Base-by-base conservation (phyloP, 805 yeast species). In the Nematodospora valgi region DNA sequence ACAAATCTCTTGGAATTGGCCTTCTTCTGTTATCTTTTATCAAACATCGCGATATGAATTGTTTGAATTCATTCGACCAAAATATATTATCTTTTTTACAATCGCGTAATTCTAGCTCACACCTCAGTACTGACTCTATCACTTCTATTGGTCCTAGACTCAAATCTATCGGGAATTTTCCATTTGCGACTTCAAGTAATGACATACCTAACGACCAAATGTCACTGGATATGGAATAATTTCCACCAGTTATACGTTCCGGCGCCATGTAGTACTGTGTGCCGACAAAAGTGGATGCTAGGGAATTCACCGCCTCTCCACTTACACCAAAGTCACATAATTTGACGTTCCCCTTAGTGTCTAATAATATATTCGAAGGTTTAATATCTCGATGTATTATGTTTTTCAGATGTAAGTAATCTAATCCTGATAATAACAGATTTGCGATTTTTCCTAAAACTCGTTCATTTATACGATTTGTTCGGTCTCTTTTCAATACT, bases 201-300 rank as follows among this genome's bases (percentile, higher is more conserved):
- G 61, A 52, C 27, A 93, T 68, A 0, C 98, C 98, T 21, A 93
- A 62, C 1, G 97, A 88, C 98, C 98, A 93, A 11, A 93, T 91
- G 56, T 93, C 98, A 49, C 94, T 82, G 4, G 95, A 86, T 3
- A 91, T 96, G 8, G 95, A 83, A 54, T 93, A 93, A 1, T 96
- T 93, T 52, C 87, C 91, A 19, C 96, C 97, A 64, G 86, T 86
- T 34, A 93, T 91, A 48, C 98, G 73, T 59, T 93, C 98, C 0
- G 98, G 98, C 0, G 98, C 98, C 98, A 93, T 93, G 59, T 93
- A 93, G 56, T 86, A 91, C 8, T 95, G 89, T 0, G 98, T 93
- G 2, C 98, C 98, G 0, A 96, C 93, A 54, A 89, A 93, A 0
- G 98, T 93, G 1, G 96, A 86, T 1, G 98, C 98, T 30, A 93